Evolutionary conservation across 164 flowering plant genomes (phyloP).

Genomic region (Umbilicus rupestris): DNA sequence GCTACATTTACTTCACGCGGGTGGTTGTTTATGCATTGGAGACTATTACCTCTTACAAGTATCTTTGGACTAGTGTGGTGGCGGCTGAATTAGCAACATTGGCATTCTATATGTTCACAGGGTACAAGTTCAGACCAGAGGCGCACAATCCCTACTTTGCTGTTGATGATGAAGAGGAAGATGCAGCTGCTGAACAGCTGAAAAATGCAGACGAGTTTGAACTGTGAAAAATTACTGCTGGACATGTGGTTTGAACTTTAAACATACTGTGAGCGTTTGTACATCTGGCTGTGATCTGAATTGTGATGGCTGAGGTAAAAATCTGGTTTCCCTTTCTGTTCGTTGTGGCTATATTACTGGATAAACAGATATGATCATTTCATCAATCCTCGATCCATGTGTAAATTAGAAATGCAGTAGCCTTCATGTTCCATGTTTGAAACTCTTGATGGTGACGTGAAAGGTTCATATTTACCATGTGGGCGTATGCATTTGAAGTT

Average conservation of each 20-base stretch:
- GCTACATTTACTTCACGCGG: conserved; percentile 88
- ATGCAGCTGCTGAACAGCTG: conserved; percentile 64
- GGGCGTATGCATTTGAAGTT: too few relatives aligned
- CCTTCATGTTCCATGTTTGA: too few relatives aligned
- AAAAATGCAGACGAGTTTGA: conserved; percentile 75
- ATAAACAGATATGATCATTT: too few relatives aligned
- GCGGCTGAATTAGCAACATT: conserved; percentile 81
- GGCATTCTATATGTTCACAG: conserved; percentile 71
- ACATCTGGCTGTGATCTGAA: not conserved
- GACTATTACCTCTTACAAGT: conserved; percentile 72
- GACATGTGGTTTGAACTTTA: too few relatives aligned
- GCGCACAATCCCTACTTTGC: conserved; percentile 79
- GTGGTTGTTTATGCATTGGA: conserved; percentile 75
- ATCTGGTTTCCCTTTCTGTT: not conserved
- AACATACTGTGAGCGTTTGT: too few relatives aligned
- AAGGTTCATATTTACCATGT: too few relatives aligned
- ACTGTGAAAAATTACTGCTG: conserved; percentile 25
- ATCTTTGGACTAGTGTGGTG: conserved; percentile 72
- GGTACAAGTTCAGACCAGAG: conserved; percentile 80
- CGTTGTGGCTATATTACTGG: too few relatives aligned
- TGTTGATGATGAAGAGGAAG: conserved; percentile 88
- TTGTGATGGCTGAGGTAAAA: conserved; percentile 12
- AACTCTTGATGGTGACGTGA: too few relatives aligned
- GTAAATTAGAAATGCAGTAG: too few relatives aligned
- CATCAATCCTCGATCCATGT: too few relatives aligned